Evolutionary conservation across 1,284 basidiomycete genomes (phyloP), one percentile per base, ranked within the genome.

Genomic region (Boletus sp.): DNA sequence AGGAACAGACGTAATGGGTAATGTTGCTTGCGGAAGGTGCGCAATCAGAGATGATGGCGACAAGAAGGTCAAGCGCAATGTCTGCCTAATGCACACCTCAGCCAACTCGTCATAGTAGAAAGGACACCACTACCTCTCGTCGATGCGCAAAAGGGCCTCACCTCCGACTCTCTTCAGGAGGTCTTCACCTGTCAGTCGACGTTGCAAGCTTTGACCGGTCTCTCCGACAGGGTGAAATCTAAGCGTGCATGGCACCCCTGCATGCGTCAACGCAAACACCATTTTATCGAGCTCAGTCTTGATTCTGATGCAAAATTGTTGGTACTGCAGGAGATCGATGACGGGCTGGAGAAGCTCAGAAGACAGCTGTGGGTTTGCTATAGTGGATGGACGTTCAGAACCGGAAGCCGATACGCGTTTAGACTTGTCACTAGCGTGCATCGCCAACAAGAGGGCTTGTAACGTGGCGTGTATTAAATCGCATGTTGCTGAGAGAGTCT

Each of bases 281-380:
- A 86, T 79, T 63, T 79, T 80, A 50, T 76, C 72, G 37, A 93
- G 74, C 75, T 91, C 88, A 2, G 72, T 62, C 57, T 82, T 80
- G 46, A 92, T 78, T 60, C 86, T 80, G 58, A 81, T 71, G 68
- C 87, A 89, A 71, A 93, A 92, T 25, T 84, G 83, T 65, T 84
- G 83, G 68, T 93, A 93, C 72, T 92, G 91, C 43, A 93, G 73
- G 27, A 91, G 67, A 69, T 91, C 89, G 63, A 92, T 86, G 61
- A 92, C 78, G 1, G 89, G 89, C 54, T 87, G 87, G 16, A 93
- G 79, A 44, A 84, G 68, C 4, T 77, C 74, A n/a, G 78, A 78
- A 27, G 76, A 57, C 19, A 66, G 67, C 35, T 64, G 65, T 16
- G 54, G 56, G 44, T 47, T 52, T 37, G 65, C 61, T 60, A 67